Conservation (phyloP, 2,329 filamentous ascomycete genomes). For the Cordyceps cateniannulata region DNA sequence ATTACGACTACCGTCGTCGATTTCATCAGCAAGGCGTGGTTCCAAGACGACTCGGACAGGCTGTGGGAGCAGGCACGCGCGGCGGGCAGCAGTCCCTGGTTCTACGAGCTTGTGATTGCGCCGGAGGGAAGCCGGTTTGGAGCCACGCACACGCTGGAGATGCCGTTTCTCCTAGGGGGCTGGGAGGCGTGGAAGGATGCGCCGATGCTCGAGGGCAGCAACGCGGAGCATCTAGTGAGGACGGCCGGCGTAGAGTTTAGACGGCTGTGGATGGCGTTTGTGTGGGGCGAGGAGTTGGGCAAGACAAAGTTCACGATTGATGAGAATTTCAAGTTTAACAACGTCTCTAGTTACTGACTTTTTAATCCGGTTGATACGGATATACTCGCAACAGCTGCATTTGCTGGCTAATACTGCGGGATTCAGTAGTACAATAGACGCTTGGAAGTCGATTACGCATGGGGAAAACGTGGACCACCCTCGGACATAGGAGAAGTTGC, state of each 20-base stretch:
- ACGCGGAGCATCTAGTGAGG: conserved; percentile 5
- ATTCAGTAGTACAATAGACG: no score
- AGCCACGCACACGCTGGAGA: conserved; percentile 16
- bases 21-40: neutral
- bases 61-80: neutral
- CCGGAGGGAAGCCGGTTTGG: conserved; percentile 8
- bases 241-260: conserved; percentile 12
- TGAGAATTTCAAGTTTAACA: neutral
- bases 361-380: no score
- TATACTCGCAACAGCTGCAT: no score
- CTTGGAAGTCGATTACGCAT: no score
- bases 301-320: conserved; percentile 7
- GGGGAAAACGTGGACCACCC: no score
- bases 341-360: no score
- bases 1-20: neutral
- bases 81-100: conserved; percentile 9
- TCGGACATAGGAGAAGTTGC: no score
- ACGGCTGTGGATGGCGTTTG: conserved; percentile 16
- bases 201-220: conserved; percentile 15
- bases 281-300: conserved; percentile 1
- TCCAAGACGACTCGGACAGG: neutral
- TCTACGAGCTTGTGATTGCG: conserved; percentile 11
- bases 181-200: conserved; percentile 17
- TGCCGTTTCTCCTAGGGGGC: conserved; percentile 15
- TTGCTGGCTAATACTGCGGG: no score